Base-by-base conservation (phyloP, 169 alveolate genomes). In the Amoebophrya sp. region DNA sequence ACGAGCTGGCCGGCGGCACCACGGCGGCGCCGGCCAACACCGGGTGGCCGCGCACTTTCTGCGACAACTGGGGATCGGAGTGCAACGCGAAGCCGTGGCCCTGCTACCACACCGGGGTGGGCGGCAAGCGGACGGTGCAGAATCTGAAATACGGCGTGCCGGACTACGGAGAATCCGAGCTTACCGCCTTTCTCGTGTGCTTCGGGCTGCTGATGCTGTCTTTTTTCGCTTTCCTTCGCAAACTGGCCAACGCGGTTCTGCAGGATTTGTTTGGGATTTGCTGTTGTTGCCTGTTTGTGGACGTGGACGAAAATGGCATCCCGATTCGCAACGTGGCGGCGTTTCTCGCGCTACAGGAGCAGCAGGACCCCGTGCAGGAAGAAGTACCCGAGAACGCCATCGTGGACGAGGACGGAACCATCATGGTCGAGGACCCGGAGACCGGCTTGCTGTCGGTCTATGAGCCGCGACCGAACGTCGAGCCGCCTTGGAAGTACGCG, bases 251-350 rank as follows among this genome's bases (percentile, higher is more conserved):
- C 35, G 83, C 83, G 83, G 0, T 66, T 7, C 83, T 66, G 38
- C 83, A 66, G 35, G 83, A 66, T 25, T 25, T 66, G 83, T 66
- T 66, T 25, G 83, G 83, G 83, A 66, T 66, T 12, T 66, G 1
- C 18, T 66, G 83, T 25, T 66, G 83, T 25, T 66, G 83, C 35
- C 83, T 66, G 83, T n/a, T 66, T 25, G 83, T 66, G 83, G 83
- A 66, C 39, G 83, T 66, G 83, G 83, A 66, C 83, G 83, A 66
- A 25, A 25, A 66, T 25, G 83, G 83, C 35, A 66, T 7, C 35
- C 7, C 18, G 83, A n/a, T 41, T n/a, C n/a, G n/a, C n/a, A n/a
- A n/a, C n/a, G n/a, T n/a, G n/a, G n/a, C n/a, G n/a, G n/a, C n/a
- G n/a, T n/a, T n/a, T n/a, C n/a, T n/a, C n/a, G n/a, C n/a, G n/a